Evolutionary conservation across 352 stramenopile genomes (phyloP), one percentile per base, ranked within the genome.

Genomic region (Phytophthora citrophthora): DNA sequence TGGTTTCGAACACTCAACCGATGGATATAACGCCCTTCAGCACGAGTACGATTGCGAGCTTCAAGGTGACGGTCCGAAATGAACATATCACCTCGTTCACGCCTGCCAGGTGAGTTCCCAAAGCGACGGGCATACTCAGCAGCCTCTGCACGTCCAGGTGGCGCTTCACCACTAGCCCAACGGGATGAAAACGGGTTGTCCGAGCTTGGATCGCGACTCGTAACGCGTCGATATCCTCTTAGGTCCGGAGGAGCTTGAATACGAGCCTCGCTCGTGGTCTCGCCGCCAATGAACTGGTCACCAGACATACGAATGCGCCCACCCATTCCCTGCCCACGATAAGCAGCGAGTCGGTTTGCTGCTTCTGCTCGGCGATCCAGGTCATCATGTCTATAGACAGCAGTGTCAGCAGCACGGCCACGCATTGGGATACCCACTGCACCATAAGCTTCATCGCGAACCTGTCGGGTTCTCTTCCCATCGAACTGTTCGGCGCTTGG

Each of bases 61-160:
- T 69, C 70, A 11, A 68, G 39, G 10, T 65, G 31, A 13, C 44
- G 53, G 5, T 74, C 59, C n/a, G 49, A 23, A 10, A 61, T n/a
- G 49, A 67, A 70, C 8, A 52, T 15, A 20, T 72, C 57, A 0
- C 61, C 67, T 31, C 62, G 66, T 36, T 85, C 70, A 23, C 65
- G 59, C 78, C 78, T 83, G n/a, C 54, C 61, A 12, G 73, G 70
- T 7, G 70, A 70, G n/a, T 74, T 56, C 5, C 43, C 60, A 61
- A 79, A 83, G 18, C 68, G 68, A 1, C 53, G 73, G 1, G 51
- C 56, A 47, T 86, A 81, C 11, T 77, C 70, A 9, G 47, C 34
- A 64, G 52, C 47, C 13, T 63, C 43, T 5, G 40, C 11, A 18
- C 31, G 60, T 16, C 43, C 47, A 31, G 39, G 13, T 13, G 39